Evolutionary conservation across 306 rosid genomes (phyloP).

Genomic region (Quercus alba): DNA sequence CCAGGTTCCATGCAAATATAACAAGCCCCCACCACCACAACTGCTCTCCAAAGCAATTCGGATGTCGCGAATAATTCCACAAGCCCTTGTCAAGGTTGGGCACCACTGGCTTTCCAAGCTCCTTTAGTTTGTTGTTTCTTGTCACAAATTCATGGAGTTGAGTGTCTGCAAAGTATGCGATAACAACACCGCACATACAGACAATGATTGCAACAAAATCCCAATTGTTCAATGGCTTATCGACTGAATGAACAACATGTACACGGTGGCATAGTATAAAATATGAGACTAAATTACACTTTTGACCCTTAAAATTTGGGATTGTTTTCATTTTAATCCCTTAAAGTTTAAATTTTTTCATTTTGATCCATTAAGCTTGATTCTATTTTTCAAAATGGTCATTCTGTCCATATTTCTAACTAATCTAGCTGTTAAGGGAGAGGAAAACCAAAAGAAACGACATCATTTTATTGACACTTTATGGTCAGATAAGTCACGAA

Average conservation of each 20-base stretch:
- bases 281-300: too few relatives aligned
- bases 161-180: slow-evolving; percentile 83
- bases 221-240: slow-evolving; percentile 55
- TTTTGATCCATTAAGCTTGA: too few relatives aligned
- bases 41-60: slow-evolving; percentile 87
- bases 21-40: slow-evolving; percentile 97
- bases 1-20: slow-evolving; percentile 70
- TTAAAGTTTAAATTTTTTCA: too few relatives aligned
- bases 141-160: slow-evolving; percentile 67
- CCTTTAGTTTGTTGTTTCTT: slow-evolving; percentile 54
- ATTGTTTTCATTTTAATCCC: too few relatives aligned
- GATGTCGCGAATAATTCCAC: slow-evolving; percentile 83
- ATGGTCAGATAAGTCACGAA: too few relatives aligned
- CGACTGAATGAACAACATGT: slow-evolving; percentile 57
- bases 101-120: slow-evolving; percentile 45
- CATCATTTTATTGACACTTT: too few relatives aligned
- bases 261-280: not conserved
- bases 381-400: too few relatives aligned
- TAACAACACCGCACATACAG: slow-evolving; percentile 55
- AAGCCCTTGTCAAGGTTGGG: slow-evolving; percentile 65
- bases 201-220: slow-evolving; percentile 56
- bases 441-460: too few relatives aligned
- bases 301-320: too few relatives aligned
- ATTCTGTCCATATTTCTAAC: too few relatives aligned
- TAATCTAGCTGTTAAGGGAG: too few relatives aligned